Conservation (phyloP, 345 rosid genomes). For the Clarkia xantiana region DNA sequence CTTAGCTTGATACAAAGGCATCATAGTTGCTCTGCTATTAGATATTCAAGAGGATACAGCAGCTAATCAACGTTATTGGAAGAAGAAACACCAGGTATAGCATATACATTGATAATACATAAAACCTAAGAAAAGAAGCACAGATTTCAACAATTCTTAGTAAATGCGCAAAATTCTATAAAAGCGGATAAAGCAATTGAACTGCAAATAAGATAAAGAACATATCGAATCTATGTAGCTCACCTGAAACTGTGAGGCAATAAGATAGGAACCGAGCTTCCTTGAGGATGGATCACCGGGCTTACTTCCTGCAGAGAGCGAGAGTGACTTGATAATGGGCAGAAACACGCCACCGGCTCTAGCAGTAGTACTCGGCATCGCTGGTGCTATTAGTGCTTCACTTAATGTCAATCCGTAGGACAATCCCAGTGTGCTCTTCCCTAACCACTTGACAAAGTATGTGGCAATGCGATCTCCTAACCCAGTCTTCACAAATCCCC, state of each 20-base stretch:
- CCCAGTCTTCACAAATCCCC: slow-evolving; percentile 92
- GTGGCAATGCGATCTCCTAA: slow-evolving; percentile 90
- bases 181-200: background rate
- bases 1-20: too few relatives aligned
- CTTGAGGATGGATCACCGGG: slow-evolving; percentile 60
- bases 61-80: slow-evolving; percentile 12
- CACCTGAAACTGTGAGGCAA: slow-evolving; percentile 87
- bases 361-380: slow-evolving; percentile 95
- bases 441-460: slow-evolving; percentile 85
- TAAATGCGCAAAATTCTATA: too few relatives aligned
- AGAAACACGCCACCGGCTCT: slow-evolving; percentile 91
- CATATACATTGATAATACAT: background rate
- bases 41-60: slow-evolving; percentile 2
- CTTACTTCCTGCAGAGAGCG: slow-evolving; percentile 66
- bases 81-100: too few relatives aligned
- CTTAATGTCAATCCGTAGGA: slow-evolving; percentile 80
- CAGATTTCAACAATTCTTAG: slow-evolving; percentile 23
- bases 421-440: slow-evolving; percentile 80
- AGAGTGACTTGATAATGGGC: slow-evolving; percentile 75
- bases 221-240: background rate
- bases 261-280: slow-evolving; percentile 71
- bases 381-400: slow-evolving; percentile 87
- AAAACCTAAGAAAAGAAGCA: background rate
- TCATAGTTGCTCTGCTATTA: too few relatives aligned
- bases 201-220: background rate